Conservation (phyloP, 768 basidiomycete species). For the Trametes villosa region DNA sequence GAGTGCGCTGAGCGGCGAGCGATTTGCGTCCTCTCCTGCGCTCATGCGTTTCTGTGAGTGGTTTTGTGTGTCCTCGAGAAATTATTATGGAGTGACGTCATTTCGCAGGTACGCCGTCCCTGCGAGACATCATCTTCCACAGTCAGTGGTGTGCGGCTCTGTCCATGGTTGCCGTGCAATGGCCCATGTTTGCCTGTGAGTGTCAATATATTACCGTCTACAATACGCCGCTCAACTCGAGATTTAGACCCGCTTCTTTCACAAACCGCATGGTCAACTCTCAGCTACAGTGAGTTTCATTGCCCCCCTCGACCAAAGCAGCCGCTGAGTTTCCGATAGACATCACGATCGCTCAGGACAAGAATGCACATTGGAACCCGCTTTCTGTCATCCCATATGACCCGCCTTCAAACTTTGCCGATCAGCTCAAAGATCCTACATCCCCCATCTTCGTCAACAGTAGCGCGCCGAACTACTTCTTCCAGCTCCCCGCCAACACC, state of each 20-base stretch:
- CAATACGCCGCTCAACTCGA: neutral
- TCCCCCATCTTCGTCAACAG: constrained; percentile 83
- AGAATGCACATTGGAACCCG: constrained; percentile 68
- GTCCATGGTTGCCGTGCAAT: constrained; percentile 92
- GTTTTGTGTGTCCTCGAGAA: constrained; percentile 6
- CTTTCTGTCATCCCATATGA: constrained; percentile 57
- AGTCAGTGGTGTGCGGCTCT: constrained; percentile 91
- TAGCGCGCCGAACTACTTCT: constrained; percentile 69
- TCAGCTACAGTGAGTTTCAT: constrained; percentile 64
- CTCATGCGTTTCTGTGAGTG: constrained; percentile 86
- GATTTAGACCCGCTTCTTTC: constrained; percentile 83
- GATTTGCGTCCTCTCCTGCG: constrained; percentile 81
- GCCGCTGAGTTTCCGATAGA: constrained; percentile 49
- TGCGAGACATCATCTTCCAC: constrained; percentile 91
- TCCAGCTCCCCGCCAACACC: constrained; percentile 64
- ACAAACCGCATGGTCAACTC: constrained; percentile 87
- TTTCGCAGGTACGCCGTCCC: constrained; percentile 80
- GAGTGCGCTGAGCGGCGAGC: constrained; percentile 92
- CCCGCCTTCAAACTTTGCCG: constrained; percentile 71
- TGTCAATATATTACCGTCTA: constrained; percentile 4
- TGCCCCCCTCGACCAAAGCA: constrained; percentile 4
- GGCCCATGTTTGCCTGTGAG: constrained; percentile 92
- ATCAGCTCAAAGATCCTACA: constrained; percentile 68
- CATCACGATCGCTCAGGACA: constrained; percentile 63
- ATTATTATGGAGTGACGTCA: constrained; percentile 18